Evolutionary conservation across 2,329 filamentous ascomycete genomes (phyloP).

Genomic region (Monilinia polystroma): DNA sequence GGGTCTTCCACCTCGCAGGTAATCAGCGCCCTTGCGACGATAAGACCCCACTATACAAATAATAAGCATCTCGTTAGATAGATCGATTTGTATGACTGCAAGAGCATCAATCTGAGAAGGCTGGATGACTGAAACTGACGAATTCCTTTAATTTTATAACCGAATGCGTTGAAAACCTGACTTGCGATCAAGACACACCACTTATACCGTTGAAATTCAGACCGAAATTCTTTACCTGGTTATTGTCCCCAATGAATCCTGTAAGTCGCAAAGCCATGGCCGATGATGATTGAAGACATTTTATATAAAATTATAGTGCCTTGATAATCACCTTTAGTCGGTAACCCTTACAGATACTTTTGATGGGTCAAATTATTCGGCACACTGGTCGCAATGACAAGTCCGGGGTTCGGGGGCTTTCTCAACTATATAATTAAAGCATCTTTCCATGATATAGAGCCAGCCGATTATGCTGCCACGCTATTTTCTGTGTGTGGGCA

Average conservation of each 20-base stretch:
- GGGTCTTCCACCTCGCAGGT: background rate
- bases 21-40: background rate
- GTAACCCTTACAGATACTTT: background rate
- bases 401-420: too few relatives aligned
- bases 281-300: background rate
- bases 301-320: background rate
- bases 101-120: background rate
- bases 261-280: background rate
- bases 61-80: background rate
- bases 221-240: too few relatives aligned
- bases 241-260: background rate
- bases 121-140: background rate
- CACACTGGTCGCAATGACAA: too few relatives aligned
- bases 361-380: background rate
- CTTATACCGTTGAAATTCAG: too few relatives aligned
- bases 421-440: background rate
- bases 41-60: background rate
- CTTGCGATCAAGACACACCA: background rate
- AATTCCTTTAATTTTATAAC: background rate
- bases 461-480: background rate
- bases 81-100: background rate
- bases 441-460: background rate
- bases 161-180: background rate
- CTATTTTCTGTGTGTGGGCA: background rate
- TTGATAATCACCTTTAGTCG: background rate